Evolutionary conservation across 306 rosid genomes (phyloP), one percentile per base, ranked within the genome.

Genomic region (Astragalus glycyphyllos): DNA sequence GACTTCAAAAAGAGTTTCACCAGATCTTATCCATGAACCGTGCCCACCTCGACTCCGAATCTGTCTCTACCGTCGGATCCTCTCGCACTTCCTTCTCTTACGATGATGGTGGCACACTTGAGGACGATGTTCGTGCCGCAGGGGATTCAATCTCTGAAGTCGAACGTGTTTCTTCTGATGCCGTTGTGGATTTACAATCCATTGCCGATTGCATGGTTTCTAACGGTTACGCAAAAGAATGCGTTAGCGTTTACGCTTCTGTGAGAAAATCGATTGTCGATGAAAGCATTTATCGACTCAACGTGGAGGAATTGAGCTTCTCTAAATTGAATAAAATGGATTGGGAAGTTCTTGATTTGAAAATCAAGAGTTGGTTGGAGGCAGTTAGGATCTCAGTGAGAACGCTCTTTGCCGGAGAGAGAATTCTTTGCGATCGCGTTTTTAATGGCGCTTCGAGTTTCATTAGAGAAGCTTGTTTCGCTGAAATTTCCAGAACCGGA

Each of bases 191-290:
- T 62, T 74, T 92, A 6, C 81, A 68, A 12, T 58, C 75, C 6
- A 90, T 92, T 5, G 96, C 92, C 1, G 89, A 86, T 35, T 92
- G 92, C 13, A 92, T 90, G 98, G 73, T 90, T 74, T 83, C 96
- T 0, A 73, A 86, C 11, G 98, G 98, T 6, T 92, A 90, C 17
- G 80, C 83, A 0, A 92, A 81, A 35, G 98, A 92, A 67, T 92
- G 98, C 26, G 68, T 90, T 1, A 35, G 23, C 26, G 80, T 86
- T 8, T 92, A 92, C 57, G 88, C 53, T 11, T 10, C 61, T 7
- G 81, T 90, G 53, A 66, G 96, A 11, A 88, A 92, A 73, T 90
- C 96, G 1, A 90, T 90, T 1, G 55, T 90, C 7, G 90, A 90
- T 41, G 96, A 92, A 74, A 92, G 88, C 1, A 66, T 92, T 11